Percentiles rank a stretch among this genome's conserved stretches.
phyloP scores from a whole-genome alignment of 2,329 filamentous ascomycete genomes.

The Neophaeococcomyces mojaviensis region DNA sequence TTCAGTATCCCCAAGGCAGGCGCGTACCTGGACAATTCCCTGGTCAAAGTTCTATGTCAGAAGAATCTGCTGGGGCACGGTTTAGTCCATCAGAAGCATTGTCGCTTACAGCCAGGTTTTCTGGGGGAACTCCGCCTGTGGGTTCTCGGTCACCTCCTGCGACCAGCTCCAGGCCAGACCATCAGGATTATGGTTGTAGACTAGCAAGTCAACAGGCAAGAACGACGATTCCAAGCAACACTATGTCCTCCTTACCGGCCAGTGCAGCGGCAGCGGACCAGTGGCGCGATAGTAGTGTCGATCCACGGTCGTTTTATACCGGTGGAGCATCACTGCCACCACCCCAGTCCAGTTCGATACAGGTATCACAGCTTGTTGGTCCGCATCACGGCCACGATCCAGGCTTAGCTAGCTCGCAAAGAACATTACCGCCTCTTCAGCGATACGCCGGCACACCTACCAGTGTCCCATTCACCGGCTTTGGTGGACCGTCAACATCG shows the following conservation, averaged over 20 bases:
- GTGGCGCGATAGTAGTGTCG: neutral
- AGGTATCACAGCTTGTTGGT: conserved; percentile 3
- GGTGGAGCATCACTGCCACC: neutral
- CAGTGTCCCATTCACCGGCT: neutral
- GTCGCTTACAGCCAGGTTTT: conserved; percentile 15
- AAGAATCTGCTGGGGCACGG: conserved; percentile 21
- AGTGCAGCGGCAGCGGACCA: neutral
- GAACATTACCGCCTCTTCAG: conserved; percentile 5
- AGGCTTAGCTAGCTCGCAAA: neutral
- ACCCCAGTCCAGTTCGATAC: neutral
- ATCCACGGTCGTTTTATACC: neutral
- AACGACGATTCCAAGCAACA: neutral
- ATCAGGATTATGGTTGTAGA: conserved; percentile 4
- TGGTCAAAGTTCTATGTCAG: conserved; percentile 20
- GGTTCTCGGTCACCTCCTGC: conserved; percentile 13
- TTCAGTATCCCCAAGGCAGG: neutral
- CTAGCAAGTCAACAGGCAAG: too few species aligned
- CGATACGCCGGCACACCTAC: neutral
- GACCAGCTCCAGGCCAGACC: neutral
- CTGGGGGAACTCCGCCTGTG: conserved; percentile 10
- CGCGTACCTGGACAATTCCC: conserved; percentile 8
- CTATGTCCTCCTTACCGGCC: neutral
- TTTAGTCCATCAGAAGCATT: too few species aligned
- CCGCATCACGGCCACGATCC: neutral
- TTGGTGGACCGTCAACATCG: neutral